phyloP scores from a whole-genome alignment of 495 filamentous ascomycete species.

The Penicillium robsamsonii region DNA sequence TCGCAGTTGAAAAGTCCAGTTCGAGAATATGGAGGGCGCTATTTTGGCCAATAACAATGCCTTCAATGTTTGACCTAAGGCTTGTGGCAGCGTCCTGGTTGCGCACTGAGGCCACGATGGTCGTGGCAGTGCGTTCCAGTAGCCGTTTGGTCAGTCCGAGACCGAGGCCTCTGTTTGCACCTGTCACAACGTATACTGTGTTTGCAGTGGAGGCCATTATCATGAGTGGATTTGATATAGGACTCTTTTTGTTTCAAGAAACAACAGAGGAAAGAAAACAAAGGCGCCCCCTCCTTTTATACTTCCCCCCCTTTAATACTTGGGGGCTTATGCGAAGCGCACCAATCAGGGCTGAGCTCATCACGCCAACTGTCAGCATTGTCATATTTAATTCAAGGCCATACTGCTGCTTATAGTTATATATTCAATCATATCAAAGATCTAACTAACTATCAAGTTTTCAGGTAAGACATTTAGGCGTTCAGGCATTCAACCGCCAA shows the following conservation, averaged over 20 bases:
- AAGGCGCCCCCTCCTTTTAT: background rate
- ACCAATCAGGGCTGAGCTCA: conserved; percentile 1
- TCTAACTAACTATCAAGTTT: too few relatives aligned
- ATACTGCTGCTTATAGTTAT: background rate
- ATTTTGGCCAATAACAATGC: conserved; percentile 24
- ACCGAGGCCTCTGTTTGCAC: conserved; percentile 52
- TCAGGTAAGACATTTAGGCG: too few relatives aligned
- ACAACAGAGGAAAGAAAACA: background rate
- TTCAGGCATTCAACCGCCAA: too few relatives aligned
- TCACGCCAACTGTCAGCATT: background rate
- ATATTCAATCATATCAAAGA: too few relatives aligned
- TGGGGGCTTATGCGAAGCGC: background rate
- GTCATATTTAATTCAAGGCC: background rate
- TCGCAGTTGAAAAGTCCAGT: conserved; percentile 36
- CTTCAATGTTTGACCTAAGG: conserved; percentile 12
- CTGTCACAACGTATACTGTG: conserved; percentile 22
- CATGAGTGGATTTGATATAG: background rate
- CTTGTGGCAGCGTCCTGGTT: conserved; percentile 21
- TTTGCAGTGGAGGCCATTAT: background rate
- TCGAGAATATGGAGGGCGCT: conserved; percentile 42
- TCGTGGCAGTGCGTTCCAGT: conserved; percentile 41
- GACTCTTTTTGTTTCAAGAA: too few relatives aligned
- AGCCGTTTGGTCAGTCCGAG: conserved; percentile 38
- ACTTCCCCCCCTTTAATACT: conserved; percentile 1
- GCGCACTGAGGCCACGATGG: conserved; percentile 49